These are phyloP conservation scores for Entomortierella chlamydospora DNA, from an alignment of 192 early-diverging fungal species.

Conservation along the genomic window DNA sequence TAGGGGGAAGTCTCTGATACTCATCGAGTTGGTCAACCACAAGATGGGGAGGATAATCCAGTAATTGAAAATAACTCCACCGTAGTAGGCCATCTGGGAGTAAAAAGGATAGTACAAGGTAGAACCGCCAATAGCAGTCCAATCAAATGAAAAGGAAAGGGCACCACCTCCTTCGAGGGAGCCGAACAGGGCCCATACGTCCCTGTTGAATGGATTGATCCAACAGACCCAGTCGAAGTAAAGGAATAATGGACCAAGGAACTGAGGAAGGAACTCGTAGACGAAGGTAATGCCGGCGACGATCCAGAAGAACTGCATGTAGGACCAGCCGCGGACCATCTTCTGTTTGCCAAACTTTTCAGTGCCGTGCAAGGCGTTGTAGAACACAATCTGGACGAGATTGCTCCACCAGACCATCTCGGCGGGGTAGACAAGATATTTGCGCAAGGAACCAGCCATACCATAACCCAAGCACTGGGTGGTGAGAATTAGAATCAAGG, in stretches of 20 bases:
- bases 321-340: conserved; percentile 29
- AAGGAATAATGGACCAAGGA: conserved; percentile 26
- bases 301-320: conserved; percentile 56
- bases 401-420: conserved; percentile 90
- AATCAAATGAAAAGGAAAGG: conserved; percentile 78
- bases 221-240: conserved; percentile 48
- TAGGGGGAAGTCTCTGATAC: conserved; percentile 5
- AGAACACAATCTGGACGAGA: conserved; percentile 66
- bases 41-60: conserved; percentile 78
- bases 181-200: conserved; percentile 37
- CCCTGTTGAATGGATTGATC: conserved; percentile 29
- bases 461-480: conserved; percentile 69
- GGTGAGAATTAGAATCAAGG: conserved; percentile 65
- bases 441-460: conserved; percentile 82
- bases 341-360: conserved; percentile 26
- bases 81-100: conserved; percentile 70
- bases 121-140: conserved; percentile 57
- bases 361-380: conserved; percentile 57
- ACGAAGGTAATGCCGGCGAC: conserved; percentile 53
- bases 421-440: conserved; percentile 81
- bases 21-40: conserved; percentile 63
- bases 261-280: conserved; percentile 59
- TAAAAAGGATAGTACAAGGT: conserved; percentile 47
- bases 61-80: conserved; percentile 66
- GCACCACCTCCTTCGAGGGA: conserved; percentile 69